phyloP scores from a whole-genome alignment of 1,139 yeast genomes.

The Candida sanyaensis region DNA sequence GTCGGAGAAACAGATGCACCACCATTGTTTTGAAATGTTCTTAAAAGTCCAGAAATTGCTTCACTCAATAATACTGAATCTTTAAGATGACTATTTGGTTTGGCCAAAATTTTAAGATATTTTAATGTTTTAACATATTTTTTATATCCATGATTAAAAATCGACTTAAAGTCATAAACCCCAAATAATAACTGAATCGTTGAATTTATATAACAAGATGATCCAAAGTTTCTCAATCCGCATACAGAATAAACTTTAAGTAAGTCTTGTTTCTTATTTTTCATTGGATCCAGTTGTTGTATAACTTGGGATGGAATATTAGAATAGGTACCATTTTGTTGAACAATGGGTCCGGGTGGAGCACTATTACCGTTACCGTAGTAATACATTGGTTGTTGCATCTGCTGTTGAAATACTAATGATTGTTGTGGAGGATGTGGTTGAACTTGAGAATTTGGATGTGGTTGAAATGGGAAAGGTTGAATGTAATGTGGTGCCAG shows the following conservation, averaged over 20 bases:
- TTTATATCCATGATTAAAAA: conserved; percentile 46
- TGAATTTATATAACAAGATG: conserved; percentile 73
- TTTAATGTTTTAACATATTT: conserved; percentile 38
- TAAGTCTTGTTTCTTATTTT: conserved; percentile 24
- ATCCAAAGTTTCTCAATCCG: conserved; percentile 69
- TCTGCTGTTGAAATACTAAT: not conserved
- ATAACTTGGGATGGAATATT: conserved; percentile 18
- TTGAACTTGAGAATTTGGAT: no score
- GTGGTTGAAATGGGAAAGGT: not conserved
- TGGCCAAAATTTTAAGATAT: conserved; percentile 22
- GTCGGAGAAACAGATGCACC: conserved; percentile 66
- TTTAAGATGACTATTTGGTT: conserved; percentile 24
- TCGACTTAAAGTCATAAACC: conserved; percentile 40
- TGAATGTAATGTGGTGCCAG: conserved; percentile 2
- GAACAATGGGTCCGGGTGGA: not conserved
- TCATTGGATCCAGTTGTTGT: conserved; percentile 23
- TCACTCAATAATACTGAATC: conserved; percentile 46
- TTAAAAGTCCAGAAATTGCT: conserved; percentile 42
- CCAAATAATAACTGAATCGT: conserved; percentile 68
- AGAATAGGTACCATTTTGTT: conserved; percentile 1
- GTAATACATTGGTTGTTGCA: not conserved
- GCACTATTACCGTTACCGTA: not conserved
- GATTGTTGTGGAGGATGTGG: not conserved
- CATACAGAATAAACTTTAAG: conserved; percentile 54
- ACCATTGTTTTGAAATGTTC: conserved; percentile 54